These are phyloP conservation scores for Nakaseomyces delphensis DNA, from an alignment of 1,139 yeast genomes.

Conservation along the genomic window DNA sequence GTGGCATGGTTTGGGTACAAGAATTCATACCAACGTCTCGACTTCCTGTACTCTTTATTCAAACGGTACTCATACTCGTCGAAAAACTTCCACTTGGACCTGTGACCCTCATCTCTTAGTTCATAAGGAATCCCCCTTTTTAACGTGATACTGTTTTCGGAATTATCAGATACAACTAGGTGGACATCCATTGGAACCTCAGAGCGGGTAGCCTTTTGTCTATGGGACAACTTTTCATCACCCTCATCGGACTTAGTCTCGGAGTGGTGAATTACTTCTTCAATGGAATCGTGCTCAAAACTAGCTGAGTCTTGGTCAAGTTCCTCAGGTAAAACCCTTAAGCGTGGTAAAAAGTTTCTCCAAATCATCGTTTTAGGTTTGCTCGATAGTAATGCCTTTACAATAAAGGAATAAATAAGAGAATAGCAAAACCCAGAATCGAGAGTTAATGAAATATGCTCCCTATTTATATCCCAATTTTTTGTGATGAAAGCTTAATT, in stretches of 20 bases:
- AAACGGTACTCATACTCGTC: constrained; percentile 57
- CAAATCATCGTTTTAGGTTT: constrained; percentile 8
- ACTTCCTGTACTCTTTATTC: constrained; percentile 35
- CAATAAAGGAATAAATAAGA: neutral
- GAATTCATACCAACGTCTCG: constrained; percentile 48
- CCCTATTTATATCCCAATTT: neutral
- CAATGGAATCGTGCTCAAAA: constrained; percentile 7
- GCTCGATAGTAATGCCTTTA: too few species aligned
- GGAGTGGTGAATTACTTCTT: constrained; percentile 3
- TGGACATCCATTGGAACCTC: neutral
- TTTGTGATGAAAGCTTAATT: too few species aligned
- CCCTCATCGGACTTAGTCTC: constrained; percentile 1
- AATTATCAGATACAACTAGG: neutral
- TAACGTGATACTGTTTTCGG: constrained; percentile 10
- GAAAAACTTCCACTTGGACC: constrained; percentile 57
- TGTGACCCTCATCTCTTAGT: constrained; percentile 42
- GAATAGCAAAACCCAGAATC: neutral
- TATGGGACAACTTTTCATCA: neutral
- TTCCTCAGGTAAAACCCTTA: constrained; percentile 26
- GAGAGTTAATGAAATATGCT: neutral
- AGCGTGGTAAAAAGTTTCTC: constrained; percentile 20
- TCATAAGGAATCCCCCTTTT: constrained; percentile 28
- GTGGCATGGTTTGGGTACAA: constrained; percentile 39
- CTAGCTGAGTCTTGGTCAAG: constrained; percentile 6
- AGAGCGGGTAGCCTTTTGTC: neutral